phyloP scores from a whole-genome alignment of 2,329 filamentous ascomycete genomes.

The Fusarium brachygibbosum region DNA sequence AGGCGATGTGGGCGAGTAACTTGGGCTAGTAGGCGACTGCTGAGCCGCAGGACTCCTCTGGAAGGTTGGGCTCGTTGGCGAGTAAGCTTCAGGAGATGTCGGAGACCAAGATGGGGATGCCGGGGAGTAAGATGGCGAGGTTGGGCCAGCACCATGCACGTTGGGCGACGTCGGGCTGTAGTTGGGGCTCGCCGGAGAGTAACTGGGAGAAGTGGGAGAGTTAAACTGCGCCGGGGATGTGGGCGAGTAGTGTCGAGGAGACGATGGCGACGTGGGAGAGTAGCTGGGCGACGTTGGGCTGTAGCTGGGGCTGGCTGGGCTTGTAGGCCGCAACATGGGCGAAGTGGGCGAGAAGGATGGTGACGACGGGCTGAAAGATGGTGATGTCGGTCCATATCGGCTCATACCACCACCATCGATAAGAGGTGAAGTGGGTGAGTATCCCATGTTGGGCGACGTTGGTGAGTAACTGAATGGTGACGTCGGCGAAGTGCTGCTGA shows the following conservation, averaged over 20 bases:
- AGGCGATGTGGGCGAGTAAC: constrained; percentile 75
- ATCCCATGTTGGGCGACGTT: constrained; percentile 78
- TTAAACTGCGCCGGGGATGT: constrained; percentile 82
- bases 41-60: constrained; percentile 66
- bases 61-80: constrained; percentile 73
- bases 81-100: constrained; percentile 75
- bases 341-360: constrained; percentile 75
- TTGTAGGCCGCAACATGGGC: constrained; percentile 68
- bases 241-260: constrained; percentile 70
- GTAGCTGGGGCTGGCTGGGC: constrained; percentile 71
- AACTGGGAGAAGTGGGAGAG: constrained; percentile 80
- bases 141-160: constrained; percentile 59
- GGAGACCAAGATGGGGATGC: constrained; percentile 84
- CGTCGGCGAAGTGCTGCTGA: constrained; percentile 77
- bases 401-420: constrained; percentile 64
- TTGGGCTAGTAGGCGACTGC: constrained; percentile 75
- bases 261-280: constrained; percentile 72
- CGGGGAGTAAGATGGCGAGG: constrained; percentile 74
- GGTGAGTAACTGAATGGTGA: constrained; percentile 80
- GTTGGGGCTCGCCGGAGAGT: constrained; percentile 77
- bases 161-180: constrained; percentile 79
- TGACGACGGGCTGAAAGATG: constrained; percentile 73
- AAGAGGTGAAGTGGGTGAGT: constrained; percentile 82
- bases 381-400: constrained; percentile 67
- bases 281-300: constrained; percentile 76